These are phyloP conservation scores for Daedalea quercina DNA, from an alignment of 768 basidiomycete genomes.

Conservation along the genomic window DNA sequence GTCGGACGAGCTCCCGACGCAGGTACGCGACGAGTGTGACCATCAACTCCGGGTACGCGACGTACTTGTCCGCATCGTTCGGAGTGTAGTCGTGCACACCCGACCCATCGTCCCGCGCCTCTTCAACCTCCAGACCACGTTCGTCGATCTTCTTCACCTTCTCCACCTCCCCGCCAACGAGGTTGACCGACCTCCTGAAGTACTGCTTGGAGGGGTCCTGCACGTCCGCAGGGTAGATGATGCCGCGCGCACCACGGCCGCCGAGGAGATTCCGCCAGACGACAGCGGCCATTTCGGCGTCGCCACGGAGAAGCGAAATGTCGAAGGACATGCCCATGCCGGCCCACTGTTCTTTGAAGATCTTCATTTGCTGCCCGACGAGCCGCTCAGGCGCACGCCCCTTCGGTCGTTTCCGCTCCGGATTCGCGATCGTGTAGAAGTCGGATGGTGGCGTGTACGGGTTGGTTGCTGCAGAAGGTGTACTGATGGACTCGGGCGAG, in stretches of 20 bases:
- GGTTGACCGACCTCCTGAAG: slow-evolving; percentile 62
- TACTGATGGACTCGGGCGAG: slow-evolving; percentile 5
- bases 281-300: slow-evolving; percentile 79
- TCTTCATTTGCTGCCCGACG: slow-evolving; percentile 84
- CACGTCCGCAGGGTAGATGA: slow-evolving; percentile 29
- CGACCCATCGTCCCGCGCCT: slow-evolving; percentile 55
- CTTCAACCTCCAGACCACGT: slow-evolving; percentile 43
- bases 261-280: slow-evolving; percentile 92
- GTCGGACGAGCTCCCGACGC: slow-evolving; percentile 60
- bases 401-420: slow-evolving; percentile 3
- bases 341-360: slow-evolving; percentile 87
- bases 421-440: slow-evolving; percentile 19
- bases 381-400: slow-evolving; percentile 67
- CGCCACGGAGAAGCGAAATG: slow-evolving; percentile 65
- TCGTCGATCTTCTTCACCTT: slow-evolving; percentile 48
- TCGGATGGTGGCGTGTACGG: slow-evolving; percentile 20
- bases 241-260: slow-evolving; percentile 72
- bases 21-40: slow-evolving; percentile 61
- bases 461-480: slow-evolving; percentile 20
- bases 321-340: slow-evolving; percentile 79
- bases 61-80: slow-evolving; percentile 56
- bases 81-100: slow-evolving; percentile 68
- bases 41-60: slow-evolving; percentile 72
- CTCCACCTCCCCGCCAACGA: slow-evolving; percentile 60
- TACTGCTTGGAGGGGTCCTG: slow-evolving; percentile 14